A percentile compares a stretch with the other conserved stretches of the same genome.
Evolutionary conservation across 2,329 filamentous ascomycete genomes (phyloP).

Genomic region (Aspergillus udagawae): DNA sequence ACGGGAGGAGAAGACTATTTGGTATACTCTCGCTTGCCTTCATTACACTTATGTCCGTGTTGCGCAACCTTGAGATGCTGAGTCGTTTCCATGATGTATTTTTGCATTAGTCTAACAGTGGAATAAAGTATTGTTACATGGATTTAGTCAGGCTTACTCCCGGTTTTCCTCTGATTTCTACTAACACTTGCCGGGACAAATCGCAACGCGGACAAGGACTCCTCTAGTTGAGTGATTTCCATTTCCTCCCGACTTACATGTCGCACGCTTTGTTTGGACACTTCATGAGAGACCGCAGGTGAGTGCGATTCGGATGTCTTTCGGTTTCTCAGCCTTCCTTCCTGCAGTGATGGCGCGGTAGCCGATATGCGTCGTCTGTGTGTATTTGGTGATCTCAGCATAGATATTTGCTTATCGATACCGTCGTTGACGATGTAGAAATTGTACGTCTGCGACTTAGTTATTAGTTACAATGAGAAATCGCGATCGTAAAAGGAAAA

Average conservation of each 20-base stretch:
- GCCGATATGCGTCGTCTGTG: slow-evolving; percentile 34
- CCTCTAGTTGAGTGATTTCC: slow-evolving; percentile 37
- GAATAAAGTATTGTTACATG: neutral
- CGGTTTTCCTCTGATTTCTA: slow-evolving; percentile 23
- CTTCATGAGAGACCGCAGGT: neutral
- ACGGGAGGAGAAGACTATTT: neutral
- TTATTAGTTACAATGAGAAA: neutral
- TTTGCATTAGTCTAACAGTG: neutral
- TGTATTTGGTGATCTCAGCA: slow-evolving; percentile 53
- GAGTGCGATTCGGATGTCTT: slow-evolving; percentile 25
- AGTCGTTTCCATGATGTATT: neutral
- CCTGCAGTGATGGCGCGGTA: slow-evolving; percentile 27
- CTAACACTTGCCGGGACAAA: slow-evolving; percentile 44
- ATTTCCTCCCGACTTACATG: slow-evolving; percentile 16
- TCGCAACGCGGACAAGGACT: slow-evolving; percentile 42
- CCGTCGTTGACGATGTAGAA: slow-evolving; percentile 83
- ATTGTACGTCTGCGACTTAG: slow-evolving; percentile 62
- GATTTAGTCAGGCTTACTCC: slow-evolving; percentile 13
- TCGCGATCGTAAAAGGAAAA: neutral
- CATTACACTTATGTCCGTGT: neutral
- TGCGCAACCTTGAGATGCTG: neutral
- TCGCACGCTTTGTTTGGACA: neutral
- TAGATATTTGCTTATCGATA: slow-evolving; percentile 77
- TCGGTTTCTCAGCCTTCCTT: slow-evolving; percentile 31
- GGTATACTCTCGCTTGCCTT: neutral